These are phyloP conservation scores for Ganoderma lucidum DNA, from an alignment of 1,284 basidiomycete genomes.

Conservation along the genomic window DNA sequence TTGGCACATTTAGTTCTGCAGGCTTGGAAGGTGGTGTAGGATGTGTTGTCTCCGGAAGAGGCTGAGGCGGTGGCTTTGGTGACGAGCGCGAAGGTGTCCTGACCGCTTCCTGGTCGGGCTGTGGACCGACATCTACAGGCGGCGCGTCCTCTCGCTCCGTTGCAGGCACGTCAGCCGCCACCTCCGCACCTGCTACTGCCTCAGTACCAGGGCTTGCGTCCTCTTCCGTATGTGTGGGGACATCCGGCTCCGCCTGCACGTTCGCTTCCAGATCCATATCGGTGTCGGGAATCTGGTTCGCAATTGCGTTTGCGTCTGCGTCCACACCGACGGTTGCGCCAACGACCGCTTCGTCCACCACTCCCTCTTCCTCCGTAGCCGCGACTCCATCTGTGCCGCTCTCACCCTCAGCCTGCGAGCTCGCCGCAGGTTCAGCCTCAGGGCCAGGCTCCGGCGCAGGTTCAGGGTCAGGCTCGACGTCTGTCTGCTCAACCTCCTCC, in stretches of 20 bases:
- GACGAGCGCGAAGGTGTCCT: not conserved
- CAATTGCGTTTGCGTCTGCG: too few species aligned
- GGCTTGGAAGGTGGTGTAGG: not conserved
- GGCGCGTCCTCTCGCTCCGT: not conserved
- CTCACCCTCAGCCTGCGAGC: not conserved
- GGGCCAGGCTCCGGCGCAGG: not conserved
- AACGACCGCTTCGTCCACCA: not conserved
- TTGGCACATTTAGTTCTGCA: not conserved
- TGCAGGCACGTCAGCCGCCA: not conserved
- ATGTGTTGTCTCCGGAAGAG: not conserved
- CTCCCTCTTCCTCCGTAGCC: not conserved
- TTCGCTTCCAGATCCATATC: not conserved
- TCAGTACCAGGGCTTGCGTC: not conserved
- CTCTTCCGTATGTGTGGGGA: not conserved
- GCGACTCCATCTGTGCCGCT: not conserved
- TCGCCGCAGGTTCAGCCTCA: not conserved
- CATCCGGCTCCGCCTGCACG: not conserved
- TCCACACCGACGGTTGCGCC: not conserved
- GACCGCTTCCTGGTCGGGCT: not conserved
- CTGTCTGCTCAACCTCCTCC: slow-evolving; percentile 6
- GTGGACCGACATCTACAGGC: not conserved
- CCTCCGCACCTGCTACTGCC: not conserved
- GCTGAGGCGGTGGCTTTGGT: not conserved
- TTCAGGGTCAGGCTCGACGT: not conserved
- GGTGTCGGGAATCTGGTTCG: not conserved